Conservation (phyloP, 306 rosid genomes). For the Senna tora region DNA sequence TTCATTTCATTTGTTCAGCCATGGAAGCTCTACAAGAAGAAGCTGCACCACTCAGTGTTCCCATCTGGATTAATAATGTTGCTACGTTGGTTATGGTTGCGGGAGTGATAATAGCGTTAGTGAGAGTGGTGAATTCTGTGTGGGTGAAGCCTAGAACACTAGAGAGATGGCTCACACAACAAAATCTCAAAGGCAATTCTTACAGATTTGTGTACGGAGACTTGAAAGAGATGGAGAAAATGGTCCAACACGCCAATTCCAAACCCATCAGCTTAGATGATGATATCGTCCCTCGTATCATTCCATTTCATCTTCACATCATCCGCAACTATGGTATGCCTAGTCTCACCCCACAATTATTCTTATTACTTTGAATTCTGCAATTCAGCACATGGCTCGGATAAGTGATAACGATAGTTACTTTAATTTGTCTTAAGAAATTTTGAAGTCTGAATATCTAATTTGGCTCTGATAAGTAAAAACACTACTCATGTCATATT, state of each 20-base stretch:
- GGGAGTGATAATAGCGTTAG: neutral
- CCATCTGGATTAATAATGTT: too few relatives aligned
- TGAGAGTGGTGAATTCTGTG: constrained; percentile 10
- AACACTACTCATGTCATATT: too few relatives aligned
- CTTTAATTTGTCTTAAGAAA: too few relatives aligned
- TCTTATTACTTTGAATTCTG: too few relatives aligned
- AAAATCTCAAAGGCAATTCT: constrained; percentile 29
- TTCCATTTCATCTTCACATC: neutral
- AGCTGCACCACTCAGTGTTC: neutral
- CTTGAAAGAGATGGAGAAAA: neutral
- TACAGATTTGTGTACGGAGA: constrained; percentile 33
- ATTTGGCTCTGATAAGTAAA: too few relatives aligned
- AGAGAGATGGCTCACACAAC: constrained; percentile 29
- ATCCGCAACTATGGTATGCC: neutral
- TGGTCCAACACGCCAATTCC: neutral
- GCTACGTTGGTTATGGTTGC: neutral
- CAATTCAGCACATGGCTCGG: too few relatives aligned
- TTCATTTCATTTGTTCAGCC: too few relatives aligned
- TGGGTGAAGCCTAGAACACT: neutral
- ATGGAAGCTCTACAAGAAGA: too few relatives aligned
- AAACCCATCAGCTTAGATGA: neutral
- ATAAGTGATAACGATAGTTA: too few relatives aligned
- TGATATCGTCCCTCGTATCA: neutral
- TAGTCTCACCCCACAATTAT: too few relatives aligned
- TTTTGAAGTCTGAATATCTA: too few relatives aligned